Evolutionary conservation across 495 filamentous ascomycete species (phyloP).

Genomic region (Neurospora tetraspora): DNA sequence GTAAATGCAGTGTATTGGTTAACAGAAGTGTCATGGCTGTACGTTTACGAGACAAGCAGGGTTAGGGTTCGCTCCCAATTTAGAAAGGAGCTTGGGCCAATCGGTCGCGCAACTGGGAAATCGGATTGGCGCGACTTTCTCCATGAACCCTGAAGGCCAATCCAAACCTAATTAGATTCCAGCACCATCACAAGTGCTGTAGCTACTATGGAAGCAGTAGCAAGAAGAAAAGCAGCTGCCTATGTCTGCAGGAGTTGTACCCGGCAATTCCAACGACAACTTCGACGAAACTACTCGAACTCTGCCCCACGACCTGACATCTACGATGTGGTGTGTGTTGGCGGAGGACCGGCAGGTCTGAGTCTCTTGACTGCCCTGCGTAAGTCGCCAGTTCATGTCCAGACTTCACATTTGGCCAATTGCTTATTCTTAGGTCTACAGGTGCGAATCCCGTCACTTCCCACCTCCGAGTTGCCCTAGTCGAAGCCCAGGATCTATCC

Average conservation of each 20-base stretch:
- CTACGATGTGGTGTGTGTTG: conserved; percentile 93
- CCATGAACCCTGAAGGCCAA: neutral
- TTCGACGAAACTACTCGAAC: conserved; percentile 29
- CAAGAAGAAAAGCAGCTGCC: conserved; percentile 11
- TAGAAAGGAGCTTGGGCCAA: neutral
- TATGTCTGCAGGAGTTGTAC: conserved; percentile 40
- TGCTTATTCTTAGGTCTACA: conserved; percentile 9
- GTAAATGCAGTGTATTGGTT: neutral
- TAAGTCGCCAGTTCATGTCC: conserved; percentile 30
- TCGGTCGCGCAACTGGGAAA: neutral
- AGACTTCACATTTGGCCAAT: neutral
- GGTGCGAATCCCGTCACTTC: conserved; percentile 63
- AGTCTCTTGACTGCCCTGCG: conserved; percentile 79
- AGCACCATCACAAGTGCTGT: neutral
- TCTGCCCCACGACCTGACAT: conserved; percentile 42
- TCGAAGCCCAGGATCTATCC: conserved; percentile 77
- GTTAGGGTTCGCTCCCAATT: neutral
- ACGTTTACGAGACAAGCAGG: neutral
- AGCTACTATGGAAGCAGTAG: conserved; percentile 14
- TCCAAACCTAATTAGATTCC: neutral
- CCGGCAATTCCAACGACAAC: conserved; percentile 20
- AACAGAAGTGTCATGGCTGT: neutral
- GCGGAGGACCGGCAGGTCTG: conserved; percentile 91
- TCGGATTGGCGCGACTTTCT: neutral
- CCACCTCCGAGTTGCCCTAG: conserved; percentile 71